These are phyloP conservation scores for Euphrasia confusa DNA, from an alignment of 257 asterid species.

Conservation along the genomic window DNA sequence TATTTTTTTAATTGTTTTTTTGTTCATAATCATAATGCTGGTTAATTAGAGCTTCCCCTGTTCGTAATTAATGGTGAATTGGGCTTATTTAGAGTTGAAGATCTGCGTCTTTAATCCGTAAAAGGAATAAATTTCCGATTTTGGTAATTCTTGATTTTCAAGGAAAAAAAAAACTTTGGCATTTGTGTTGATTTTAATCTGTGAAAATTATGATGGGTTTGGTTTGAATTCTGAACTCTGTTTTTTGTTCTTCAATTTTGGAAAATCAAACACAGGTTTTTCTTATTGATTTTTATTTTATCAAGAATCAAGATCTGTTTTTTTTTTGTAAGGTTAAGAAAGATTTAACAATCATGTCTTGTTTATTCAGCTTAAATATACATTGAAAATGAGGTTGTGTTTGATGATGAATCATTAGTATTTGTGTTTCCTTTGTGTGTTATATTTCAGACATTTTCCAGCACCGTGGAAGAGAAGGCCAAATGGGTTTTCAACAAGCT, in stretches of 20 bases:
- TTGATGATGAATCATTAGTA: neutral
- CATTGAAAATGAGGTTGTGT: too few relatives aligned
- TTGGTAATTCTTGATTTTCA: neutral
- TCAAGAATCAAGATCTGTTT: conserved; percentile 8
- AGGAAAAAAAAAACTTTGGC: too few relatives aligned
- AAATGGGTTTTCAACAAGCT: conserved; percentile 97
- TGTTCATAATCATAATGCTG: conserved; percentile 20
- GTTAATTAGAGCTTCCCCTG: conserved; percentile 6
- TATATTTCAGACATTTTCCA: conserved; percentile 59
- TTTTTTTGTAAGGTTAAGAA: too few relatives aligned
- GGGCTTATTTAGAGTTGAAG: conserved; percentile 19
- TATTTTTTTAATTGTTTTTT: neutral
- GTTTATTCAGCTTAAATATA: too few relatives aligned
- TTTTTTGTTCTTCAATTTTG: too few relatives aligned
- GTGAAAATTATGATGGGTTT: conserved; percentile 7
- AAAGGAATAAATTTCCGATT: neutral
- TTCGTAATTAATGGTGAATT: conserved; percentile 20
- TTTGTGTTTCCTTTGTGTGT: conserved; percentile 10
- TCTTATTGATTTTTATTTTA: neutral
- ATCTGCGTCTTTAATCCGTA: conserved; percentile 20
- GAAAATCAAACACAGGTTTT: too few relatives aligned
- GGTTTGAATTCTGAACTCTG: neutral
- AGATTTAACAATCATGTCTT: too few relatives aligned
- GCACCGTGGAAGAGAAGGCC: conserved; percentile 91
- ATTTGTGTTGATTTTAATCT: neutral